Conservation (phyloP, 441 rosid species). For the Erodium trifolium region DNA sequence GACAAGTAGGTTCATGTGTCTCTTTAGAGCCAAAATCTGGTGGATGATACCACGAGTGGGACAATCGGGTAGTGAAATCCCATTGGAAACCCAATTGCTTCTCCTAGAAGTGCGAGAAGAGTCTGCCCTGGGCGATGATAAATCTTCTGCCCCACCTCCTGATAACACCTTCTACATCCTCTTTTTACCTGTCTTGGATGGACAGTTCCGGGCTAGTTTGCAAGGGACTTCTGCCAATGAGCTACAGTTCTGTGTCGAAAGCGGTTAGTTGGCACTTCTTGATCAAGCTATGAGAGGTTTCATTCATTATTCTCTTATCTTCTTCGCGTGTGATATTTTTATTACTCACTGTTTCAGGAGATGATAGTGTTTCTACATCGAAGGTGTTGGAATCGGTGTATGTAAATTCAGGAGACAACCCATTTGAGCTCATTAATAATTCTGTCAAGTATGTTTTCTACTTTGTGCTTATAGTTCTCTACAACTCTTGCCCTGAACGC, state of each 20-base stretch:
- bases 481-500: not conserved
- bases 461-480: not conserved
- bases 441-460: constrained; percentile 46
- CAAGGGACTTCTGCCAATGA: constrained; percentile 51
- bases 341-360: constrained; percentile 32
- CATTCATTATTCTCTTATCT: not conserved
- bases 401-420: constrained; percentile 52
- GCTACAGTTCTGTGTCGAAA: constrained; percentile 62
- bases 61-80: constrained; percentile 45
- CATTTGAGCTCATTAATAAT: constrained; percentile 52
- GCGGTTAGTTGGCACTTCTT: constrained; percentile 34
- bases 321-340: not conserved
- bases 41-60: constrained; percentile 76
- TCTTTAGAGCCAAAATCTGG: constrained; percentile 60
- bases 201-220: constrained; percentile 48
- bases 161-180: constrained; percentile 36
- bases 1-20: constrained; percentile 44
- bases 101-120: constrained; percentile 42
- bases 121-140: constrained; percentile 25
- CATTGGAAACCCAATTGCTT: constrained; percentile 61
- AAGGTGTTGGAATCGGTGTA: constrained; percentile 42
- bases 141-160: constrained; percentile 17
- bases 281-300: constrained; percentile 1
- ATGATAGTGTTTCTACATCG: constrained; percentile 36
- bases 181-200: constrained; percentile 58